phyloP scores from a whole-genome alignment of 495 filamentous ascomycete genomes.

The Parmelia sp. region DNA sequence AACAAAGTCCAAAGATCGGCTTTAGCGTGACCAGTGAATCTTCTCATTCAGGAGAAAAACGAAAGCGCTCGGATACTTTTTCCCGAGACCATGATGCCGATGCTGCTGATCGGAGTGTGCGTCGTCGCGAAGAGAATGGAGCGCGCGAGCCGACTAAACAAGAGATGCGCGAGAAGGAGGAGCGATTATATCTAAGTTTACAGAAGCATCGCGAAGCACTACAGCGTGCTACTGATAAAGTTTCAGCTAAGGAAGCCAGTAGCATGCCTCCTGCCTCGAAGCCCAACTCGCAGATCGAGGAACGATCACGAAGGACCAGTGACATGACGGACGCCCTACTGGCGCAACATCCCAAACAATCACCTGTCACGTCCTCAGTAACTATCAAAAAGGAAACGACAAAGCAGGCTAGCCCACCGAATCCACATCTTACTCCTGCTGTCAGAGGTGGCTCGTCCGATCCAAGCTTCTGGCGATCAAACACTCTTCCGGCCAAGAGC shows the following conservation, averaged over 20 bases:
- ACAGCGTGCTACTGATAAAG: constrained; percentile 3
- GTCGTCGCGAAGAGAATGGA: constrained; percentile 7
- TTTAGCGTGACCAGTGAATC: background rate
- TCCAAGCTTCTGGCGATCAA: background rate
- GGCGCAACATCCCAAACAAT: background rate
- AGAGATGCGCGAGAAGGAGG: constrained; percentile 3
- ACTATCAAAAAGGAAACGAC: background rate
- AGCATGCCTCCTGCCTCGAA: background rate
- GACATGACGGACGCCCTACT: constrained; percentile 9
- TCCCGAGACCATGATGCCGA: background rate
- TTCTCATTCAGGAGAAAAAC: background rate
- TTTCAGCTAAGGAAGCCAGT: background rate
- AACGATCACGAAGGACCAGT: background rate
- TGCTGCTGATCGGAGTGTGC: background rate
- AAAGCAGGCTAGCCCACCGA: background rate
- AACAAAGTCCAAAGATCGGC: background rate
- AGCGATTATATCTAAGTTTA: background rate
- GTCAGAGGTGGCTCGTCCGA: background rate
- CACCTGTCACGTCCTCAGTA: background rate
- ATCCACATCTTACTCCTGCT: constrained; percentile 1
- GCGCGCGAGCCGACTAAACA: background rate
- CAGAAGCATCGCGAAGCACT: background rate
- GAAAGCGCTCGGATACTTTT: background rate
- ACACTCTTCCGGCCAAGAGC: background rate
- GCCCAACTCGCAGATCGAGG: too few relatives aligned